Percentiles rank a stretch among this genome's conserved stretches.
Evolutionary conservation across 352 stramenopile genomes (phyloP).

Genomic region (Phytophthora pluvialis): DNA sequence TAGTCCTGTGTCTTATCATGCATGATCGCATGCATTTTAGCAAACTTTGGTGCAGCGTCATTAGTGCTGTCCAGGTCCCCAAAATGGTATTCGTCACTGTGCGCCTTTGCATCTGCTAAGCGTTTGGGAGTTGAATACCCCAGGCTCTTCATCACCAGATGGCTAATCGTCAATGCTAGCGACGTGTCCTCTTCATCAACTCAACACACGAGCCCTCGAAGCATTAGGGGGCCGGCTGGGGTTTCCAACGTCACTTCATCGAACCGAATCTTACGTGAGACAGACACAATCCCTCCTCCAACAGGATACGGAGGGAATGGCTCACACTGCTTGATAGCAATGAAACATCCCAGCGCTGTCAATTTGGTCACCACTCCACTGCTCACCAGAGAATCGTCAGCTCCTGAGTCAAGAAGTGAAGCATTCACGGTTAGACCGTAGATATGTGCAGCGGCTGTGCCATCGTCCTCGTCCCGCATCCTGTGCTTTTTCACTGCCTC

Average conservation of each 20-base stretch:
- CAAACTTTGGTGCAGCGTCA: not conserved
- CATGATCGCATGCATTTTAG: not conserved
- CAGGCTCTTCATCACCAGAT: not conserved
- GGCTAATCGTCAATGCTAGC: not conserved
- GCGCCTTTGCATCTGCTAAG: not conserved
- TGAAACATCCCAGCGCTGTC: not conserved
- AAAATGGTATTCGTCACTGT: not conserved
- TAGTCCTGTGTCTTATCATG: not conserved
- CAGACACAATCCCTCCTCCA: not conserved
- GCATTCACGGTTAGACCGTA: not conserved
- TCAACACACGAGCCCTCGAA: not conserved
- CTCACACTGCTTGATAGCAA: not conserved
- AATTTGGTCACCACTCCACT: not conserved
- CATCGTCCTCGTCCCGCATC: not conserved
- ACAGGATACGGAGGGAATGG: not conserved
- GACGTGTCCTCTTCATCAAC: not conserved
- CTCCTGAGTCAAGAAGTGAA: not conserved
- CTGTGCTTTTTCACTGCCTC: not conserved
- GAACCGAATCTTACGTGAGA: not conserved
- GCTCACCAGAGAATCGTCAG: not conserved
- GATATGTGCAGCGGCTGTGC: not conserved
- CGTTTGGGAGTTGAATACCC: constrained; percentile 2
- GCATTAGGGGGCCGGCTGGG: not conserved
- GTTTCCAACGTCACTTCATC: not conserved
- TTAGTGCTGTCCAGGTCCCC: not conserved